Base-by-base conservation (phyloP, 192 early-diverging fungal genomes). In the Backusella westeae region DNA sequence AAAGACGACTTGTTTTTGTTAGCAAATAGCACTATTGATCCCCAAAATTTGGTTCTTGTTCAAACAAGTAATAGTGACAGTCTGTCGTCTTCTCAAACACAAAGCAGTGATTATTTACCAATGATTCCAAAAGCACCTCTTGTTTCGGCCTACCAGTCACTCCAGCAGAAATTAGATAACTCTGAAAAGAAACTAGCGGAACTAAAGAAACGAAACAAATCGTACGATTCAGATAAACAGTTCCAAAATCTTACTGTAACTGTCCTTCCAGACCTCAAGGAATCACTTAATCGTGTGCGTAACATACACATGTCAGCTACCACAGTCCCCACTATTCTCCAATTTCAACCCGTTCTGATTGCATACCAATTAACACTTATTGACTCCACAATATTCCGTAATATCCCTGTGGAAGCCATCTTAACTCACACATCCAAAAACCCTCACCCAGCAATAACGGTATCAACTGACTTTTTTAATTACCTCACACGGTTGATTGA, bases 391-490 rank as follows among this genome's bases (percentile, higher is more conserved):
- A 85, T 93, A n/a, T 91, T 93, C 69, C 75, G 85, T 44, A 76
- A 87, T 69, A 89, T 93, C 49, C 80, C 85, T 34, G 87, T 89
- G 6, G 36, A 72, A 4, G 87, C 91, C 34, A 77, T 93, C 6
- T 59, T 91, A 17, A 72, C 77, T 1, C 91, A 94, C 68, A 87
- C 88, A 3, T 85, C 91, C 0, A 87, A 89, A 29, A 79, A 79
- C 14, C 90, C 90, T 10, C 83, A 89, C 29, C 84, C 86, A 19
- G 79, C 83, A 10, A 85, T 94, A 26, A 87, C 86, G 34, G 87
- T 87, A 0, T 86, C 84, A 23, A 87, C 92, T 6, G 91, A 93
- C 56, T 91, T 91, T 77, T 94, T 94, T 84, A 94, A 94, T 70
- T 93, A 92, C 72, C 73, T 94, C 19, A 90, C 91, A 23, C 84